A percentile compares a stretch with the other conserved stretches of the same genome.
phyloP scores from a whole-genome alignment of 257 asterid genomes.

The Mitragyna speciosa region DNA sequence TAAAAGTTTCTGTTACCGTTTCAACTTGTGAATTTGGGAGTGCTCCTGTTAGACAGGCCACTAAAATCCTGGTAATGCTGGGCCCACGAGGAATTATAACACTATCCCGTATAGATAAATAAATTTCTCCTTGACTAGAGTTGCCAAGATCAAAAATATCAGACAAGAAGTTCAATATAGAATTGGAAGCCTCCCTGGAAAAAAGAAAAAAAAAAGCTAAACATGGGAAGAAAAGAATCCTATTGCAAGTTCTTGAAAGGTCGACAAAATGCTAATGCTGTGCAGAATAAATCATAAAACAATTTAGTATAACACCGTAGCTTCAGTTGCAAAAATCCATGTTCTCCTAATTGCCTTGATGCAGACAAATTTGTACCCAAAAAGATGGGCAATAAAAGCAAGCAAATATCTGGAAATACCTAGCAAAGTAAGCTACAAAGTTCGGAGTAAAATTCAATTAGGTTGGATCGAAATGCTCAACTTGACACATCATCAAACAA shows the following conservation, averaged over 20 bases:
- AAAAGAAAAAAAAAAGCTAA: background rate
- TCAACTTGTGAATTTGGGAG: constrained; percentile 91
- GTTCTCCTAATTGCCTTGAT: background rate
- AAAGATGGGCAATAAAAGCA: background rate
- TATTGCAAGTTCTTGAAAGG: background rate
- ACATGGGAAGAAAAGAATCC: background rate
- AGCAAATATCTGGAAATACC: background rate
- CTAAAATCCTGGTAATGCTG: constrained; percentile 65
- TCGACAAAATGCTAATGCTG: background rate
- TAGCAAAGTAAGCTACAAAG: background rate
- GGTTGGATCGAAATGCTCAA: background rate
- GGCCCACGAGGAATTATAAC: constrained; percentile 82
- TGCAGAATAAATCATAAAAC: background rate
- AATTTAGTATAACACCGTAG: background rate
- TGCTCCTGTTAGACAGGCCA: constrained; percentile 91
- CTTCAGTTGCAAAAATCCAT: background rate
- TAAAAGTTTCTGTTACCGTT: constrained; percentile 49
- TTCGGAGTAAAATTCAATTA: background rate
- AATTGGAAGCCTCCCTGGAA: constrained; percentile 94
- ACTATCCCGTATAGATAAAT: constrained; percentile 64
- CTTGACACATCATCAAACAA: background rate
- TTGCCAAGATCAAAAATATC: constrained; percentile 81
- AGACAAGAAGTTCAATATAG: constrained; percentile 74
- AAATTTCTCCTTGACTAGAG: constrained; percentile 63
- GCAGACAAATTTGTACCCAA: background rate